Base-by-base conservation (phyloP, 2,329 filamentous ascomycete genomes). In the Sodiomyces alkalinus region DNA sequence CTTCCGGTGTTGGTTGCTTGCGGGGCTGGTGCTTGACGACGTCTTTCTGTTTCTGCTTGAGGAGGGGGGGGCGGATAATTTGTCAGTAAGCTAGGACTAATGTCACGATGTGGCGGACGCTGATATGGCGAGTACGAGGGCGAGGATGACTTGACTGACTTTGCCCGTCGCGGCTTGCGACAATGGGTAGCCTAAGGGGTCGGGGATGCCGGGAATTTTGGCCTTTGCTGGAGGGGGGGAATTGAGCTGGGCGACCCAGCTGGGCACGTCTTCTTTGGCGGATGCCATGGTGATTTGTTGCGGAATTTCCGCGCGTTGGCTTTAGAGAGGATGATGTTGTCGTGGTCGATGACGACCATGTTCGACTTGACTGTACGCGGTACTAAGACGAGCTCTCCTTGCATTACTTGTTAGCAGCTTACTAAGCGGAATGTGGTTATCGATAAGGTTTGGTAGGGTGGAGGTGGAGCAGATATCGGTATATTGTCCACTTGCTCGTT, bases 211-310 rank as follows among this genome's bases (percentile, higher is more conserved):
- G 41, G 60, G 48, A 28, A 68, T 64, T 55, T 82, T 83, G 28
- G 74, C 53, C 49, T 72, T 80, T 28, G 70, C 48, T 15, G 68
- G 50, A 15, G 82, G 73, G 18, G 81, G 69, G 24, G 70, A 70
- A 47, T 76, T 75, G 41, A 96, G 68, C 45, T 92, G 76, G 39
- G 75, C 55, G 19, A 87, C 81, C 90, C 90, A 98, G 64, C 68
- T 62, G 19, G 86, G 86, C 58, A 63, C 22, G 15, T 48, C 29
- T 41, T 33, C 46, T 46, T 46, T 34, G 8, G 33, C 25, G 33
- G 39, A 27, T 26, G 36, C 32, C 36, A 38, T 38, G 5, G 25
- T 17, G 25, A 7, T 20, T n/a, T n/a, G n/a, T n/a, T n/a, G n/a
- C n/a, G n/a, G n/a, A n/a, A n/a, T n/a, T n/a, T n/a, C n/a, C n/a